phyloP scores from a whole-genome alignment of 2,329 filamentous ascomycete species.

The Mollisiaceae sp. region DNA sequence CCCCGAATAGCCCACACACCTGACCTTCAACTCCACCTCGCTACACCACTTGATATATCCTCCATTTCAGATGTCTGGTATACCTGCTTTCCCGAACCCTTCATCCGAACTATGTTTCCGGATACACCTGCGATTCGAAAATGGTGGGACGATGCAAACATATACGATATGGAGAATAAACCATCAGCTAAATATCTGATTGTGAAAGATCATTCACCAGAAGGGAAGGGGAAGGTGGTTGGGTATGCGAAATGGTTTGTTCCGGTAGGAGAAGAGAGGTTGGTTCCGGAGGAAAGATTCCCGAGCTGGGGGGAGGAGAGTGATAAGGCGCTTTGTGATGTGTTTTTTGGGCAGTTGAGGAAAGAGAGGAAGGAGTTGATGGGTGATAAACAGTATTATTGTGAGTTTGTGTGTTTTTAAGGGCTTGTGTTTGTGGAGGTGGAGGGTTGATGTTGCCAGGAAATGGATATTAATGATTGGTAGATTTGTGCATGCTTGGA shows the following conservation, averaged over 20 bases:
- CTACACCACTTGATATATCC: background rate
- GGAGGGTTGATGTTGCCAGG: background rate
- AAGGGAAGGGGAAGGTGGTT: slow-evolving; percentile 12
- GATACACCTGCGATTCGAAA: background rate
- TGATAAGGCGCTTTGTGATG: slow-evolving; percentile 14
- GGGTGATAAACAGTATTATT: slow-evolving; percentile 7
- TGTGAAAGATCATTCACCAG: slow-evolving; percentile 12
- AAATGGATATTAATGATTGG: background rate
- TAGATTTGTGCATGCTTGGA: slow-evolving; percentile 15
- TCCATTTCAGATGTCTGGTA: slow-evolving; percentile 8
- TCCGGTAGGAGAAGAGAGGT: background rate
- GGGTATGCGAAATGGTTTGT: slow-evolving; percentile 21
- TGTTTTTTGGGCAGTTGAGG: slow-evolving; percentile 3
- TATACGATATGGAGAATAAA: slow-evolving; percentile 9
- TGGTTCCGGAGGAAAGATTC: slow-evolving; percentile 1
- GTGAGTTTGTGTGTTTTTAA: background rate
- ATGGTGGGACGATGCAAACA: slow-evolving; percentile 20
- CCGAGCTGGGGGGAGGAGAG: slow-evolving; percentile 15
- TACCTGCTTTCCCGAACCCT: slow-evolving; percentile 12
- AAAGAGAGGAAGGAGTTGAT: slow-evolving; percentile 4
- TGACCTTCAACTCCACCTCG: background rate
- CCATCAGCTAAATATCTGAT: slow-evolving; percentile 14
- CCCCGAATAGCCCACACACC: background rate
- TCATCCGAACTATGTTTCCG: slow-evolving; percentile 11
- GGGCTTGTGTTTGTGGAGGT: too few relatives aligned